phyloP scores from a whole-genome alignment of 2,329 filamentous ascomycete species.

The Pleomassaria siparia region DNA sequence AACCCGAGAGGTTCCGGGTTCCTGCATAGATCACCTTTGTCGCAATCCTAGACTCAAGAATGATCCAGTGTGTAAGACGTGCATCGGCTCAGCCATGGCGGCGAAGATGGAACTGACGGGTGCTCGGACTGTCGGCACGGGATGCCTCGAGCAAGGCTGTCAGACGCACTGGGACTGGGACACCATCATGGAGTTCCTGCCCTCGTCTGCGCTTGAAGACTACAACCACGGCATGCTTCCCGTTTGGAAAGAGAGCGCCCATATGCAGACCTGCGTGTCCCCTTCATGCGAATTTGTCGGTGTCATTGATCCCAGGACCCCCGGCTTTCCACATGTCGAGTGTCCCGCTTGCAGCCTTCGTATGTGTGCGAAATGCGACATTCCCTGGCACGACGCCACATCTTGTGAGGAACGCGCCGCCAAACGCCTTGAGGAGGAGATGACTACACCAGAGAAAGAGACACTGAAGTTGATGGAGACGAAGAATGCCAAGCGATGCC shows the following conservation, averaged over 20 bases:
- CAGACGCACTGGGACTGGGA: constrained; percentile 19
- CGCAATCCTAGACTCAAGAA: constrained; percentile 21
- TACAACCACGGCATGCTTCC: constrained; percentile 29
- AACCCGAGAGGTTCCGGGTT: constrained; percentile 15
- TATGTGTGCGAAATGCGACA: constrained; percentile 22
- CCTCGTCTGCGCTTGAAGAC: constrained; percentile 17
- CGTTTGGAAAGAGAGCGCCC: constrained; percentile 18
- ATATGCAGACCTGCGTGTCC: constrained; percentile 18
- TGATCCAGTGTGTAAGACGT: constrained; percentile 30
- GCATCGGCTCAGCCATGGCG: constrained; percentile 24
- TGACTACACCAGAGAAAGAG: constrained; percentile 24
- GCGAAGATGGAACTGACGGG: constrained; percentile 25
- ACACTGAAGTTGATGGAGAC: constrained; percentile 26
- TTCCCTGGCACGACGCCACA: constrained; percentile 26
- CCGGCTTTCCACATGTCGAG: constrained; percentile 29
- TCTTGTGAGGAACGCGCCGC: constrained; percentile 26
- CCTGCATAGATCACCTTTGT: constrained; percentile 26
- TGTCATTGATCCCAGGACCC: constrained; percentile 14
- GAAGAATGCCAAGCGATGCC: constrained; percentile 30
- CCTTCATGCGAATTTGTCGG: constrained; percentile 16
- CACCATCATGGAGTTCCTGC: constrained; percentile 23
- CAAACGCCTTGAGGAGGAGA: constrained; percentile 17
- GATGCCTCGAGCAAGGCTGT: constrained; percentile 29
- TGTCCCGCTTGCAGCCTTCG: constrained; percentile 21
- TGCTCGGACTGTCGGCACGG: constrained; percentile 16